Base-by-base conservation (phyloP, 345 rosid genomes). In the Salix koriyanagi region DNA sequence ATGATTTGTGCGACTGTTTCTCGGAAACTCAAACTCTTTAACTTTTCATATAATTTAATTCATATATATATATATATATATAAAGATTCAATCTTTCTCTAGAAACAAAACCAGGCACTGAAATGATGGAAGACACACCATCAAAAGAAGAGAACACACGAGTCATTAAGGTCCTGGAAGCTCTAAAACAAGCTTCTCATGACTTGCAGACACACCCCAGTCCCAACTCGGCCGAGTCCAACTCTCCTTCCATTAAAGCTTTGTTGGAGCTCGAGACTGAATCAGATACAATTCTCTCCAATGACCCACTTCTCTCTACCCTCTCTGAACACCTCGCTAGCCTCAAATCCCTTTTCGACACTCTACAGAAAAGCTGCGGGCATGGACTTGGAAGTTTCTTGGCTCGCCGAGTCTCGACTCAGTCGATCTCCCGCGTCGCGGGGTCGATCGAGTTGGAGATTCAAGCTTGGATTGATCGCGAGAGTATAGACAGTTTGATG, bases 391-490 rank as follows among this genome's bases (percentile, higher is more conserved):
- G 83, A 7, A 84, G 69, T 76, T 89, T 91, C 86, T n/a, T 91
- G 68, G 36, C 88, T 69, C 92, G 91, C 41, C 84, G 89, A 7
- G 81, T 84, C 75, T 86, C 91, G 71, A 76, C 90, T 54, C 79
- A 86, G 74, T 87, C 89, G 48, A 86, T 91, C 41, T 85, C 96
- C 83, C 89, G 87, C 56, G 90, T 91, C 19, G 92, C 93, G 8
- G 89, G 86, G 23, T 88, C 90, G 18, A 87, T 90, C 73, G 92
- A 78, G 87, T 73, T 75, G 0, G 92, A 91, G 80, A 87, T 91
- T 69, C 96, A 91, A 68, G 88, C 90, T 4, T 90, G 92, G 96
- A 91, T 91, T 61, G 94, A 91, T 69, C 86, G 96, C 6, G 96
- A 87, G 75, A 86, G 84, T 41, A 34, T 90, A 41, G 92, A 88